These are phyloP conservation scores for Albophoma yamanashiensis DNA, from an alignment of 2,329 filamentous ascomycete species.

Conservation along the genomic window DNA sequence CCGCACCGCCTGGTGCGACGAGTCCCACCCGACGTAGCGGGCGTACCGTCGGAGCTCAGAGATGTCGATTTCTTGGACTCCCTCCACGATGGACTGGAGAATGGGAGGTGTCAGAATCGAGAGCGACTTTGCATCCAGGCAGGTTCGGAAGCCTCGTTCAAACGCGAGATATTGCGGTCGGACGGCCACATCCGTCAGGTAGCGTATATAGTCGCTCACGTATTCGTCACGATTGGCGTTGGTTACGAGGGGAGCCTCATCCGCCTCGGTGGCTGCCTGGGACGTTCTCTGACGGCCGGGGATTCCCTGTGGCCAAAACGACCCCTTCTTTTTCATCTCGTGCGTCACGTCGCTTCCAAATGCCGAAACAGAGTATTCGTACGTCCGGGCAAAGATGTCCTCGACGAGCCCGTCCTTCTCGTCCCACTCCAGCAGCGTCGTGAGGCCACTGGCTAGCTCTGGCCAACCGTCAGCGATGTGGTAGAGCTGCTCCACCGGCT, in stretches of 20 bases:
- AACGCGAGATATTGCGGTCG: conserved; percentile 72
- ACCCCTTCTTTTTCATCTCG: conserved; percentile 36
- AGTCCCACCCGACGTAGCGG: conserved; percentile 73
- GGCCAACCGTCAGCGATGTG: conserved; percentile 86
- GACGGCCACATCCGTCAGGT: conserved; percentile 71
- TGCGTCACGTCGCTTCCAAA: conserved; percentile 47
- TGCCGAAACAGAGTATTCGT: conserved; percentile 64
- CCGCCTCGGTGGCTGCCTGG: conserved; percentile 16
- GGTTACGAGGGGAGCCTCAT: conserved; percentile 65
- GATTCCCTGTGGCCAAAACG: conserved; percentile 44
- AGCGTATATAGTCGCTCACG: conserved; percentile 74
- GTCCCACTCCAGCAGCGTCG: conserved; percentile 64
- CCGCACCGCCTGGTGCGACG: conserved; percentile 55
- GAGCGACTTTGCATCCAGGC: conserved; percentile 60
- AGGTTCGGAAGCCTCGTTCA: conserved; percentile 65
- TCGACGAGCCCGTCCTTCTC: conserved; percentile 64
- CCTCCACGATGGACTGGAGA: conserved; percentile 74
- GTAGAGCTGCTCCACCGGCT: conserved; percentile 58
- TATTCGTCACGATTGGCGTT: conserved; percentile 68
- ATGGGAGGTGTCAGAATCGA: conserved; percentile 59
- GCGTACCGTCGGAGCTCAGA: conserved; percentile 58
- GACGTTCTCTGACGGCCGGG: conserved; percentile 14
- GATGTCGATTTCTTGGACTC: conserved; percentile 70
- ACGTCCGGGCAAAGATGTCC: conserved; percentile 74
- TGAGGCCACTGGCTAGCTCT: conserved; percentile 64